Conservation (phyloP, 23 red algal species). For the Cyanidium caldarium region DNA sequence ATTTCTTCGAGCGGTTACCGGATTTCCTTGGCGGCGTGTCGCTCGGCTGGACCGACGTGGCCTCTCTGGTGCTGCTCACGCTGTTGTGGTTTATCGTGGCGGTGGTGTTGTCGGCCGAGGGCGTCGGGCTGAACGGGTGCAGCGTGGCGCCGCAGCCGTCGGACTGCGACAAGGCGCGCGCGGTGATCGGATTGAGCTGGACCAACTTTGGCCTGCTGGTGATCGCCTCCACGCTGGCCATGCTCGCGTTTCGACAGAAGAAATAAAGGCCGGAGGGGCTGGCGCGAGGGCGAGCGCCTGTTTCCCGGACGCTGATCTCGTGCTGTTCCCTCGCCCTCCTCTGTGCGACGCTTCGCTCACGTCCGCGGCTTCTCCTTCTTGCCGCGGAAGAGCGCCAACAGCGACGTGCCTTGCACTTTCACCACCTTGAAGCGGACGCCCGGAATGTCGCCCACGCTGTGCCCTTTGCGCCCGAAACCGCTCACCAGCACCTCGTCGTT, state of each 20-base stretch:
- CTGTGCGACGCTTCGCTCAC: slow-evolving; percentile 10
- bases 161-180: not conserved
- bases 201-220: not conserved
- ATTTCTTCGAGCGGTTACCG: not conserved
- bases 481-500: slow-evolving; percentile 92
- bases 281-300: too few relatives aligned
- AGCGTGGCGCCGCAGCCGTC: not conserved
- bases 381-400: slow-evolving; percentile 74
- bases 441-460: slow-evolving; percentile 93
- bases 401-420: slow-evolving; percentile 80
- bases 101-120: not conserved
- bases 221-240: not conserved
- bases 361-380: slow-evolving; percentile 99
- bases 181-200: not conserved
- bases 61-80: not conserved
- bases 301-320: too few relatives aligned
- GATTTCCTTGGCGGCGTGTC: too few relatives aligned
- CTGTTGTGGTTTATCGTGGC: not conserved
- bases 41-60: not conserved
- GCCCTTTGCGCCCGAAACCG: slow-evolving; percentile 90
- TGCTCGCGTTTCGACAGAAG: too few relatives aligned
- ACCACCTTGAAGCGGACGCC: slow-evolving; percentile 99
- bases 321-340: too few relatives aligned
- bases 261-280: too few relatives aligned
- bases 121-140: not conserved